phyloP scores from a whole-genome alignment of 2,329 filamentous ascomycete genomes.

The Fusarium odoratissimum region DNA sequence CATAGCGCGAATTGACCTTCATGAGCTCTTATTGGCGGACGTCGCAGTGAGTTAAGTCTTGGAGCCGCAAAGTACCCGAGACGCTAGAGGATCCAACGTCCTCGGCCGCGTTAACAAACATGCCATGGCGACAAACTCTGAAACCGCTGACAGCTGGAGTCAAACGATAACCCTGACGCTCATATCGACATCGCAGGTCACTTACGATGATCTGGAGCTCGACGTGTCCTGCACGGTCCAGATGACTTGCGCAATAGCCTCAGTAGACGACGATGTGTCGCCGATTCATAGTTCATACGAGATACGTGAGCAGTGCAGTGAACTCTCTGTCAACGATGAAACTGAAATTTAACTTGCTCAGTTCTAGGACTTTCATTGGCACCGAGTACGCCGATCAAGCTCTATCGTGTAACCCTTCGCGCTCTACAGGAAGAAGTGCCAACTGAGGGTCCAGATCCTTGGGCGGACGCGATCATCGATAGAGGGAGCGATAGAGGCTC shows the following conservation, averaged over 20 bases:
- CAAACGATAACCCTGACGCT: fast-evolving
- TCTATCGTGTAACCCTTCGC: neutral
- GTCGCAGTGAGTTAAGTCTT: neutral
- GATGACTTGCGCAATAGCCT: neutral
- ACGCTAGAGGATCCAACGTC: neutral
- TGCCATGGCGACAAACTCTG: neutral
- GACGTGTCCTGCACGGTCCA: neutral
- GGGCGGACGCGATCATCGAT: neutral
- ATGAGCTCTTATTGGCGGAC: neutral
- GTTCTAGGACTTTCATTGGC: fast-evolving
- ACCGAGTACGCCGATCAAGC: neutral
- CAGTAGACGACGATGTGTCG: neutral
- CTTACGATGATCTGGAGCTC: neutral
- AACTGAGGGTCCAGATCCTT: neutral
- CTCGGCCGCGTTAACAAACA: neutral
- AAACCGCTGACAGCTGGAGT: neutral
- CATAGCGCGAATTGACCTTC: neutral
- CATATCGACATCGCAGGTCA: neutral
- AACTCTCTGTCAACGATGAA: neutral
- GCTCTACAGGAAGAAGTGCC: neutral
- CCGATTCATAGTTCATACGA: neutral
- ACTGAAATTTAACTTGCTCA: fast-evolving
- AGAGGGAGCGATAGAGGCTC: neutral
- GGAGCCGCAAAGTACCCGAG: neutral
- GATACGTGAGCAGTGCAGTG: neutral